Base-by-base conservation (phyloP, 768 basidiomycete genomes). In the Mycena venus region DNA sequence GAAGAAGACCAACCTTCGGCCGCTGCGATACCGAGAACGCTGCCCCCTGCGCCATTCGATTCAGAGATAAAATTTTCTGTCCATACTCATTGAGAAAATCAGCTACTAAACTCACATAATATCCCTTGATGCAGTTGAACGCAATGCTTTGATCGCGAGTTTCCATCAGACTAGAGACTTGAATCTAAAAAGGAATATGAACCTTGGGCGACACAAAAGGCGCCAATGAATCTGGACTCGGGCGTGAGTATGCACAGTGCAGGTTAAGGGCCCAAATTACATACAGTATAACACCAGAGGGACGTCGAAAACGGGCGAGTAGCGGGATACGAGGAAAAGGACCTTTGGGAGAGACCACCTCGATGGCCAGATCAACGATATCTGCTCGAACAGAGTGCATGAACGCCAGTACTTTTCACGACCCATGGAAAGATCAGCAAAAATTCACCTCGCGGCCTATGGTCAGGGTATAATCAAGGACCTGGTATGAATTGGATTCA, bases 241-340 rank as follows among this genome's bases (percentile, higher is more conserved):
- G 31, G 25, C 36, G 19, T 2, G 58, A 27, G 6, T n/a, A n/a
- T n/a, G n/a, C n/a, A n/a, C n/a, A n/a, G n/a, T n/a, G n/a, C n/a
- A n/a, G n/a, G n/a, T n/a, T n/a, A n/a, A n/a, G n/a, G n/a, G n/a
- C n/a, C n/a, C n/a, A n/a, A n/a, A n/a, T n/a, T 44, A 12, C 70
- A 19, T 34, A 72, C 70, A 72, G 42, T 72, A 72, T 12, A 72
- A 12, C 23, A 72, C 61, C 3, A 72, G 29, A 21, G 70, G 70
- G 11, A 65, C 70, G 32, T 72, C 70, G 19, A 72, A 47, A 25
- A 53, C 17, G n/a, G 70, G 23, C 17, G 70, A 58, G 23, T 72
- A 72, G 4, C 70, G 70, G 7, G 70, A 55, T 38, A 65, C 21
- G 29, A 72, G 19, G 21, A 49, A 72, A 25, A 72, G 70, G 10